Evolutionary conservation across 768 basidiomycete genomes (phyloP).

Genomic region (Agaricus blazei): DNA sequence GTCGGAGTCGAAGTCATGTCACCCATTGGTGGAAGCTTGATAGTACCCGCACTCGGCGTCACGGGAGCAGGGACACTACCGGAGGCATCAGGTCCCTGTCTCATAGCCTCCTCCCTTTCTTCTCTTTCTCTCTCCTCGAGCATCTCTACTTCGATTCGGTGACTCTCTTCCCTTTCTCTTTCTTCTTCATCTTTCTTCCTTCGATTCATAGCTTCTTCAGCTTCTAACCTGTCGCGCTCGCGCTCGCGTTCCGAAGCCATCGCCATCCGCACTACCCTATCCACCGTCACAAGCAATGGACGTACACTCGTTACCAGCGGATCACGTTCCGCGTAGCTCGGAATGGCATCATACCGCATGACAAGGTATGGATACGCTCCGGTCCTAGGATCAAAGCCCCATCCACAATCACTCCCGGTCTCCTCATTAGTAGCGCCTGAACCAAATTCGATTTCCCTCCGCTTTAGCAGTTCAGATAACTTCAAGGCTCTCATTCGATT

Average conservation of each 20-base stretch:
- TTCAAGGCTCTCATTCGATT: conserved; percentile 1
- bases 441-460: conserved; percentile 10
- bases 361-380: conserved; percentile 5
- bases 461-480: conserved; percentile 5
- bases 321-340: conserved; percentile 12
- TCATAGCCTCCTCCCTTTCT: conserved; percentile 4
- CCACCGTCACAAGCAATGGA: conserved; percentile 6
- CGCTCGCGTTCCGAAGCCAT: conserved; percentile 1
- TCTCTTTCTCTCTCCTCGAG: background rate
- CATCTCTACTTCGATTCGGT: background rate
- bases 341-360: conserved; percentile 6
- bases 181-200: conserved; percentile 13
- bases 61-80: background rate
- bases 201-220: conserved; percentile 14
- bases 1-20: background rate
- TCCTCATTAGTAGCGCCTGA: conserved; percentile 8
- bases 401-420: background rate
- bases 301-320: conserved; percentile 1
- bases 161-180: conserved; percentile 1
- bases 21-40: background rate
- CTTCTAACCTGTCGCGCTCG: conserved; percentile 10
- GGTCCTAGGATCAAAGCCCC: background rate
- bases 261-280: conserved; percentile 12
- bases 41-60: background rate
- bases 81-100: background rate